Conservation (phyloP, 768 basidiomycete genomes). For the Mycena rebaudengoi region DNA sequence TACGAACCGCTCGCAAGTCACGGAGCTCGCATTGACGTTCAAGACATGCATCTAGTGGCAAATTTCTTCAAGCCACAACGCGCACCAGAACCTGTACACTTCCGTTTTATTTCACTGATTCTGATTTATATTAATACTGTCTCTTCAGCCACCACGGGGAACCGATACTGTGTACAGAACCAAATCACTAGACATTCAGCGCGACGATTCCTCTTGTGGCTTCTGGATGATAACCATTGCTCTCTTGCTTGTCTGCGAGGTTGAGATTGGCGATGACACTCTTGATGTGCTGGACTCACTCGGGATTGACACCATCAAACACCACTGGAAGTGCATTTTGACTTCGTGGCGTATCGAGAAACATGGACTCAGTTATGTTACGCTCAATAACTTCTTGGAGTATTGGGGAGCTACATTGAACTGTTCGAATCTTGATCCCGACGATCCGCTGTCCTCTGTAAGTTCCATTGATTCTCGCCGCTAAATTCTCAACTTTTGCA, state of each 20-base stretch:
- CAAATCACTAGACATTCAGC: background rate
- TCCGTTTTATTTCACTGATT: background rate
- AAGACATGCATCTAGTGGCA: background rate
- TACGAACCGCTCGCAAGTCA: background rate
- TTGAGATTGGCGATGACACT: background rate
- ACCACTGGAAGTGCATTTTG: background rate
- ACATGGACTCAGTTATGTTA: background rate
- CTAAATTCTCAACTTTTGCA: background rate
- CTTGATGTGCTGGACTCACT: background rate
- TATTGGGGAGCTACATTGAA: background rate
- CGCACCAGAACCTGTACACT: background rate
- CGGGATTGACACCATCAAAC: background rate
- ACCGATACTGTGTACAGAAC: background rate
- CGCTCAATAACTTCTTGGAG: background rate
- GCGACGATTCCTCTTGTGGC: background rate
- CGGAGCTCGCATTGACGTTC: background rate
- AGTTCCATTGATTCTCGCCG: background rate
- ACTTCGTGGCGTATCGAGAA: slow-evolving; percentile 7
- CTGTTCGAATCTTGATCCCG: background rate
- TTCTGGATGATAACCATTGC: slow-evolving; percentile 1
- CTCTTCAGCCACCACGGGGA: no score
- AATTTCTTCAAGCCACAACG: background rate
- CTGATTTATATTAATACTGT: background rate
- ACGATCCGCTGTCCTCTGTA: background rate
- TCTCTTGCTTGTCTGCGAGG: background rate